phyloP scores from a whole-genome alignment of 2,329 filamentous ascomycete genomes.

The Aspergillus clavatus region DNA sequence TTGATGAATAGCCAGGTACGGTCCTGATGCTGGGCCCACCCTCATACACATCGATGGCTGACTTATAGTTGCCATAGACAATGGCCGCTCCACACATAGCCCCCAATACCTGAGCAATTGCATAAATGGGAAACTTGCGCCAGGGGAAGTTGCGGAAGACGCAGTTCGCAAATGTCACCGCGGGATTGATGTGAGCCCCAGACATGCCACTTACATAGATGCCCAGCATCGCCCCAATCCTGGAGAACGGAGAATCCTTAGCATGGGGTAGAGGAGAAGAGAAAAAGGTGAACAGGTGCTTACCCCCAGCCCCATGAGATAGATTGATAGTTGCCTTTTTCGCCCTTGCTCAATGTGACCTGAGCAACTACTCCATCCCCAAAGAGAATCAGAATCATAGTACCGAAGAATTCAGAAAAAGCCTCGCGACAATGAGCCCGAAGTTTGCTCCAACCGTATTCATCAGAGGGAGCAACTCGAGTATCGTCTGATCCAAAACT shows the following conservation, averaged over 20 bases:
- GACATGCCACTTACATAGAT: slow-evolving; percentile 58
- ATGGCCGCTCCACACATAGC: slow-evolving; percentile 59
- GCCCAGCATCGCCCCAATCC: slow-evolving; percentile 64
- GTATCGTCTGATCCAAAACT: slow-evolving; percentile 6
- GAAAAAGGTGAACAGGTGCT: slow-evolving; percentile 17
- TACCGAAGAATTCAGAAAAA: slow-evolving; percentile 64
- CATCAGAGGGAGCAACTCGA: slow-evolving; percentile 7
- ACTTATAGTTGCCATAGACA: slow-evolving; percentile 60
- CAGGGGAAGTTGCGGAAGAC: slow-evolving; percentile 64
- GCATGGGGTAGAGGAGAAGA: background rate
- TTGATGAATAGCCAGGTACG: slow-evolving; percentile 52
- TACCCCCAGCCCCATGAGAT: slow-evolving; percentile 50
- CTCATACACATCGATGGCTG: slow-evolving; percentile 61
- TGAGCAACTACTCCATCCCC: slow-evolving; percentile 69
- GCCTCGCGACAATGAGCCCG: slow-evolving; percentile 52
- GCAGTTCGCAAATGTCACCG: slow-evolving; percentile 66
- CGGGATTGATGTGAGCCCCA: slow-evolving; percentile 65
- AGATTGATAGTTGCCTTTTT: slow-evolving; percentile 48
- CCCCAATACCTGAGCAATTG: slow-evolving; percentile 61
- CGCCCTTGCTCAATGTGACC: slow-evolving; percentile 53
- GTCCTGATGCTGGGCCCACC: slow-evolving; percentile 56
- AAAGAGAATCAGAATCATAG: slow-evolving; percentile 64
- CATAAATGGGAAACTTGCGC: slow-evolving; percentile 65
- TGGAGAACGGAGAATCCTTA: slow-evolving; percentile 18
- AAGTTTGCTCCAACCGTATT: slow-evolving; percentile 50